Conservation (phyloP, 2,329 filamentous ascomycete species). For the Pezicula radicicola region DNA sequence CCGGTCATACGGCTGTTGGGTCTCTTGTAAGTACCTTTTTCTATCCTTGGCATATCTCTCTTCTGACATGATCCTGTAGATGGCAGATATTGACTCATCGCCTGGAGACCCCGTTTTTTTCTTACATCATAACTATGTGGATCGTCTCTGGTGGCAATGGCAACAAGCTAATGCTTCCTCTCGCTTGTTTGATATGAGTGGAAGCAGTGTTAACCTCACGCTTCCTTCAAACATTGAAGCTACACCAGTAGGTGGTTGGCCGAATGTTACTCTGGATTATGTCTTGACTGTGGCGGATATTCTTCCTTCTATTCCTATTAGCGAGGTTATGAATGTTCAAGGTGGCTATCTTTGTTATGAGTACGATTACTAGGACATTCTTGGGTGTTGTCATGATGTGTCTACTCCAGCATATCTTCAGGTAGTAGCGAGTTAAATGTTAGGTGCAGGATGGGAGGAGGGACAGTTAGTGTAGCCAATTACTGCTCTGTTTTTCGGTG, state of each 20-base stretch:
- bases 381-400: too few relatives aligned
- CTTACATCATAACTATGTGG: neutral
- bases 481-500: too few relatives aligned
- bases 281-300: too few relatives aligned
- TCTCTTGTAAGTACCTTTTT: neutral
- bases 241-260: neutral
- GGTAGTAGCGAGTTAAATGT: too few relatives aligned
- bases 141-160: neutral
- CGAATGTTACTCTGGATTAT: too few relatives aligned
- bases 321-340: too few relatives aligned
- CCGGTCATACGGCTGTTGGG: neutral
- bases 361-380: too few relatives aligned
- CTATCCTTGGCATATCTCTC: neutral
- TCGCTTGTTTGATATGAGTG: neutral
- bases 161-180: neutral
- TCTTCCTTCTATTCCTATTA: too few relatives aligned
- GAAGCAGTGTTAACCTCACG: neutral
- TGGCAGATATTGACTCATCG: neutral
- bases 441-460: too few relatives aligned
- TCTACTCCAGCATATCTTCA: too few relatives aligned
- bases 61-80: neutral
- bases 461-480: too few relatives aligned
- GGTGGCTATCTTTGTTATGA: too few relatives aligned
- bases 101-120: neutral
- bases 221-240: neutral